Conservation (phyloP, 768 basidiomycete species). For the Leccinum subtestaceum region DNA sequence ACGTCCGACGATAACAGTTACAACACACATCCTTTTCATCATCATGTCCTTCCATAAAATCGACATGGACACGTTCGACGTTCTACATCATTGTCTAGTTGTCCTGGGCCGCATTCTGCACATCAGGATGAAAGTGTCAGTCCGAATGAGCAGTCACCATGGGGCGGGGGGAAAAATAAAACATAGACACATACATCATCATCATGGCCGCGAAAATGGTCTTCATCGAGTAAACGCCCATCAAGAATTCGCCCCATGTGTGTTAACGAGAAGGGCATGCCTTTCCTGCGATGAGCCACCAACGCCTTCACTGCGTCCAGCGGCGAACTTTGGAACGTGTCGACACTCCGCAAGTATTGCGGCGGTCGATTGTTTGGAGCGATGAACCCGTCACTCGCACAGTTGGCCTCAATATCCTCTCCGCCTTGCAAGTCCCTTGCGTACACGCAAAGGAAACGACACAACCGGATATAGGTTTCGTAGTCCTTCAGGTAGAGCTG, state of each 20-base stretch:
- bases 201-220: not conserved
- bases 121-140: too few species aligned
- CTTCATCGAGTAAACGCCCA: not conserved
- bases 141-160: too few species aligned
- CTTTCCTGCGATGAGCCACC: not conserved
- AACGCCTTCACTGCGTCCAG: not conserved
- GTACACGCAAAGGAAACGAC: not conserved
- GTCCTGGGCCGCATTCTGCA: too few species aligned
- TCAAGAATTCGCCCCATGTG: not conserved
- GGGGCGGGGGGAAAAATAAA: too few species aligned
- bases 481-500: not conserved
- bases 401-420: not conserved
- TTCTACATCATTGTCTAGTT: too few species aligned
- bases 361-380: slow-evolving; percentile 7
- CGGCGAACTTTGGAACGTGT: slow-evolving; percentile 34
- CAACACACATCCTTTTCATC: too few species aligned
- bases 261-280: not conserved
- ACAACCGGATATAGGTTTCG: not conserved
- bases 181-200: too few species aligned
- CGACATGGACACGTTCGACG: too few species aligned
- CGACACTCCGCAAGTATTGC: not conserved
- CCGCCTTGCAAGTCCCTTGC: slow-evolving; percentile 3
- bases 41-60: too few species aligned
- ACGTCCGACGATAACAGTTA: too few species aligned
- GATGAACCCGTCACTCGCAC: slow-evolving; percentile 15